Base-by-base conservation (phyloP, 306 rosid species). In the Mimosa pudica region DNA sequence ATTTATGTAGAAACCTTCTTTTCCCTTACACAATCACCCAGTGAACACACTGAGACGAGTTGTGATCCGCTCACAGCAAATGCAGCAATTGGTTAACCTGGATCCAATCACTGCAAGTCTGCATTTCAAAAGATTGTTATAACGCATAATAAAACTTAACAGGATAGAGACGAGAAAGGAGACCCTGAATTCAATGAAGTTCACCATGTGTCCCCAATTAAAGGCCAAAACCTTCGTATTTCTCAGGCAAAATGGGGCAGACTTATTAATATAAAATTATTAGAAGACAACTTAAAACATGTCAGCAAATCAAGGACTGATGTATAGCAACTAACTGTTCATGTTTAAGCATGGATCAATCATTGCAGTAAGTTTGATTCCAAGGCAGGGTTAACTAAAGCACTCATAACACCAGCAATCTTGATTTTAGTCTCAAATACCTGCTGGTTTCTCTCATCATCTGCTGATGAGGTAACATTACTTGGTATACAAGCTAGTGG, bases 201-300 rank as follows among this genome's bases (percentile, higher is more conserved):
- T 86, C 81, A 94, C 97, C 98, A 90, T 81, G 89, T 94, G 98
- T 12, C 97, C 97, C 76, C 97, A 94, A 44, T 86, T 88, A 73
- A 94, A 94, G 5, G 98, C 98, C 82, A 88, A 73, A 71, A 92
- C 97, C 80, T 52, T 94, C 48, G 67, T 80, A 74, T 91, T 88
- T 63, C 95, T 89, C 71, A 92, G 78, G 80, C 98, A 94, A 84
- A 94, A n/a, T 81, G 61, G 98, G 92, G 73, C 98, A 94, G 8
- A 9, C 90, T 96, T 94, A 14, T 18, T 64, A 54, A 60, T 16
- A 73, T 9, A 81, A 38, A 60, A 17, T 55, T 70, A 60, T 44
- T 70, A 73, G 48, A 46, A 67, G 44, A 45, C 32, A 63, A 73
- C 61, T 14, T 55, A 12, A 73, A 68, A 79, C 71, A 4, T 35